Conservation (phyloP, 2,329 filamentous ascomycete genomes). For the Pseudogymnoascus sp. region DNA sequence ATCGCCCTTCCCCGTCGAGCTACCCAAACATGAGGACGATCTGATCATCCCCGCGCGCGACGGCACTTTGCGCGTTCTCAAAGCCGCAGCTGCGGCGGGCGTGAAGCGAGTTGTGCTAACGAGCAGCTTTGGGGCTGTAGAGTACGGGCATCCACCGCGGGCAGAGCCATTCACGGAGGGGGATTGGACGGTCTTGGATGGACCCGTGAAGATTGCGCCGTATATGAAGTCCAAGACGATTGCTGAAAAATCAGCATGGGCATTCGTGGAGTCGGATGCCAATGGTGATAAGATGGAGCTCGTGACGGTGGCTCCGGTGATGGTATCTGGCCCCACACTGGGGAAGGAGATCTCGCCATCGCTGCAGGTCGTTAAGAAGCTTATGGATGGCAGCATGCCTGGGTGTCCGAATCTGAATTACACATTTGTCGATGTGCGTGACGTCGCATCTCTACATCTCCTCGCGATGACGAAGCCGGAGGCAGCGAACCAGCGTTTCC, state of each 20-base stretch:
- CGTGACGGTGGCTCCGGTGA: conserved; percentile 24
- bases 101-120: conserved; percentile 21
- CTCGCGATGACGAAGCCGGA: conserved; percentile 23
- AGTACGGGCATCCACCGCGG: conserved; percentile 19
- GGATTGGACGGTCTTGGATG: conserved; percentile 24
- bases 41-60: conserved; percentile 28
- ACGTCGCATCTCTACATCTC: conserved; percentile 27
- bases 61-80: conserved; percentile 26
- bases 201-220: conserved; percentile 13
- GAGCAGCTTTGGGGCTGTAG: conserved; percentile 14
- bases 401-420: conserved; percentile 23
- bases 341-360: conserved; percentile 20
- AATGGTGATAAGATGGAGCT: conserved; percentile 21
- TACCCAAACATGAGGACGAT: conserved; percentile 27
- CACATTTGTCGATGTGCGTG: conserved; percentile 26
- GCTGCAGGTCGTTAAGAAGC: conserved; percentile 20
- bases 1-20: conserved; percentile 21
- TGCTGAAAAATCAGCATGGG: conserved; percentile 29
- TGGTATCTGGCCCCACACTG: conserved; percentile 27
- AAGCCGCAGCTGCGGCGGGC: conserved; percentile 22
- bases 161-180: conserved; percentile 25
- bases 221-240: conserved; percentile 30
- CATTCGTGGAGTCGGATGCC: conserved; percentile 26
- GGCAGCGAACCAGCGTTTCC: conserved; percentile 23
- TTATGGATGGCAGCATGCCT: conserved; percentile 26